phyloP scores from a whole-genome alignment of 257 asterid genomes.

The Coffea canephora region DNA sequence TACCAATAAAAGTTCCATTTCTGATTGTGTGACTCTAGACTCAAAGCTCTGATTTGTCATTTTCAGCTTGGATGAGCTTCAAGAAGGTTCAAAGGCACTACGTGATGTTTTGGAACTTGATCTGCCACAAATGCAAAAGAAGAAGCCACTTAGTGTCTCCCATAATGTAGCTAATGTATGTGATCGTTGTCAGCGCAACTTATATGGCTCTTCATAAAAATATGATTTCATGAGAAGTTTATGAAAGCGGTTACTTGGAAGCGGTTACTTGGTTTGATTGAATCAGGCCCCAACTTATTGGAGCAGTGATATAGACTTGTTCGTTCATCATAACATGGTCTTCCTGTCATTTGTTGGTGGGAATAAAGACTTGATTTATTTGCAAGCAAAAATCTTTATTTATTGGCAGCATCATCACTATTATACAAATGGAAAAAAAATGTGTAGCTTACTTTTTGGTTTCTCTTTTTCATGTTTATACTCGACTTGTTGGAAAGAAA shows the following conservation, averaged over 20 bases:
- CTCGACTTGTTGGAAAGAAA: too few species aligned
- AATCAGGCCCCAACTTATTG: neutral
- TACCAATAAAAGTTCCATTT: neutral
- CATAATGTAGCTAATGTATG: conserved; percentile 43
- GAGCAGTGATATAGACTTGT: neutral
- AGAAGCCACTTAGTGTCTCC: conserved; percentile 42
- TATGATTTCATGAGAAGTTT: neutral
- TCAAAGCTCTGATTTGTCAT: conserved; percentile 7
- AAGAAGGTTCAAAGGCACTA: conserved; percentile 72
- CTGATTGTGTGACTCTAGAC: conserved; percentile 4
- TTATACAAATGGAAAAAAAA: neutral
- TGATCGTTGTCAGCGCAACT: conserved; percentile 79
- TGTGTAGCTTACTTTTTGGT: neutral
- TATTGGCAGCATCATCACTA: neutral
- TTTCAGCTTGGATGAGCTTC: conserved; percentile 71
- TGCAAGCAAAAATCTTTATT: neutral
- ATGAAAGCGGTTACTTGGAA: neutral
- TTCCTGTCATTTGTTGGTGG: neutral
- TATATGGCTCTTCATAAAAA: conserved; percentile 34
- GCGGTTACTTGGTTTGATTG: neutral
- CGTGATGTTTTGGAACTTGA: conserved; percentile 66
- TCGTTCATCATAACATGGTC: neutral
- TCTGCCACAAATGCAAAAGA: conserved; percentile 60
- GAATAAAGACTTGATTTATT: neutral
- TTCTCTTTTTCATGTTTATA: too few species aligned